phyloP scores from a whole-genome alignment of 1,284 basidiomycete genomes.

The Boletus austroedulis region DNA sequence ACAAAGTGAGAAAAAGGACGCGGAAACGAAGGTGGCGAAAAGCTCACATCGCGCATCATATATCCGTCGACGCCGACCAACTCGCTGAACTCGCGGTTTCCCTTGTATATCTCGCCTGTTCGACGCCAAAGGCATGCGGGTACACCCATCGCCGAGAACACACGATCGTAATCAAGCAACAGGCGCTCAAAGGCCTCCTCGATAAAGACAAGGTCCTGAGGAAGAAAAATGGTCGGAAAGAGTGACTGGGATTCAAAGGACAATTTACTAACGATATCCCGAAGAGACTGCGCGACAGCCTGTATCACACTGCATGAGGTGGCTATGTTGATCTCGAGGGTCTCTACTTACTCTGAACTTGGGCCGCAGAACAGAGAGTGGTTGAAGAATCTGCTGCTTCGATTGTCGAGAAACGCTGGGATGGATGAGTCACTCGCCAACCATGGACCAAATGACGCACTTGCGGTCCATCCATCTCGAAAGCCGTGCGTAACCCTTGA shows the following conservation, averaged over 20 bases:
- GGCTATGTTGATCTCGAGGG: background rate
- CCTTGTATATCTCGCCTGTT: conserved; percentile 98
- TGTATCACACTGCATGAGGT: conserved; percentile 29
- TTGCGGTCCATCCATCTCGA: conserved; percentile 95
- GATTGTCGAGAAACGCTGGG: conserved; percentile 82
- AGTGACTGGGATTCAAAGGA: background rate
- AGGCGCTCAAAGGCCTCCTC: conserved; percentile 97
- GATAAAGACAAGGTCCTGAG: conserved; percentile 90
- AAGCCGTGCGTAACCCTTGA: conserved; percentile 87
- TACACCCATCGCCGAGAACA: conserved; percentile 94
- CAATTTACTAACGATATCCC: conserved; percentile 66
- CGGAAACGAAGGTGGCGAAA: conserved; percentile 19
- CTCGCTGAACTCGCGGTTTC: conserved; percentile 91
- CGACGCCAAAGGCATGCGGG: conserved; percentile 96
- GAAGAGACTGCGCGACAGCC: conserved; percentile 87
- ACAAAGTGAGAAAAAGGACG: background rate
- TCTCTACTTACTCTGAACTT: conserved; percentile 74
- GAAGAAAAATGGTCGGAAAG: background rate
- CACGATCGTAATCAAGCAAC: conserved; percentile 92
- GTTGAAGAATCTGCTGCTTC: conserved; percentile 86
- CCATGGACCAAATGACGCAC: conserved; percentile 40
- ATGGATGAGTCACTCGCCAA: background rate
- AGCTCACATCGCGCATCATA: conserved; percentile 71
- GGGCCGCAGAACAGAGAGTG: conserved; percentile 86
- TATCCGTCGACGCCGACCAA: conserved; percentile 81